Percentiles rank a stretch among this genome's conserved stretches.
Conservation (phyloP, 805 yeast species). For the Saturnispora besseyi region DNA sequence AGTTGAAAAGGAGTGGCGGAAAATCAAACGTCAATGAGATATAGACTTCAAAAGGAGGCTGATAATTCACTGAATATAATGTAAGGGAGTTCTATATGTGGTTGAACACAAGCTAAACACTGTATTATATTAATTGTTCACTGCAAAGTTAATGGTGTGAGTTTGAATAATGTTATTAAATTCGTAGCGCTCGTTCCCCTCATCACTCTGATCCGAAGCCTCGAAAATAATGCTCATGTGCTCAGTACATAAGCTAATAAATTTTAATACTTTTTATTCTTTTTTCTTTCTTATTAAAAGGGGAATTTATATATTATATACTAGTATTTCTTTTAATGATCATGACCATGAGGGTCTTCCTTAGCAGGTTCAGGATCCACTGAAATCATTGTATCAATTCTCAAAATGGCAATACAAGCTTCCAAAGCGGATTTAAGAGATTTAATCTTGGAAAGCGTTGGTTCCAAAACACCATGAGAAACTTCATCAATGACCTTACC, state of each 20-base stretch:
- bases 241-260: neutral
- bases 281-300: neutral
- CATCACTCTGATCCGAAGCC: neutral
- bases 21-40: neutral
- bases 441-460: constrained; percentile 86
- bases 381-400: constrained; percentile 97
- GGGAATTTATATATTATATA: neutral
- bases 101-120: constrained; percentile 4
- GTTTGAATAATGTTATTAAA: neutral
- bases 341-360: constrained; percentile 86
- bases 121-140: neutral
- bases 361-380: constrained; percentile 92
- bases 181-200: constrained; percentile 13
- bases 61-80: neutral
- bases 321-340: neutral
- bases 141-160: neutral
- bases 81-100: neutral
- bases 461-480: constrained; percentile 85
- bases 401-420: constrained; percentile 93
- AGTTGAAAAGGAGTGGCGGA: neutral
- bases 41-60: neutral
- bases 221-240: neutral
- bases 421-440: constrained; percentile 92
- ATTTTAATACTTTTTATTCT: neutral
- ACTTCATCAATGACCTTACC: constrained; percentile 89